Percentiles rank a stretch among this genome's conserved stretches.
phyloP scores from a whole-genome alignment of 2,329 filamentous ascomycete genomes.

The Calonectria pseudoturangicola region DNA sequence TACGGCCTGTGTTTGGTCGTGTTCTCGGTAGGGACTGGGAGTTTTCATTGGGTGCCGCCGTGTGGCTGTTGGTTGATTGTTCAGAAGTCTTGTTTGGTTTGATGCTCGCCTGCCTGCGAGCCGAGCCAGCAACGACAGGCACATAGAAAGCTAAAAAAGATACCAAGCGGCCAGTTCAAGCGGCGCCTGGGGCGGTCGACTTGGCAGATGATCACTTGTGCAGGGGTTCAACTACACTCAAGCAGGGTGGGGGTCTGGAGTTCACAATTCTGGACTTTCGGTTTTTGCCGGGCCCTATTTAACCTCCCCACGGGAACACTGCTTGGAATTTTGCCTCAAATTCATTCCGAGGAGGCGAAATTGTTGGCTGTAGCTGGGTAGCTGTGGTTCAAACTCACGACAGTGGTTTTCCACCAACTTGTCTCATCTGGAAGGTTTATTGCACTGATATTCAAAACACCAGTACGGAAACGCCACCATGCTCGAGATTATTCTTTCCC shows the following conservation, averaged over 20 bases:
- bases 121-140: neutral
- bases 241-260: slow-evolving; percentile 17
- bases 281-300: slow-evolving; percentile 6
- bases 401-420: neutral
- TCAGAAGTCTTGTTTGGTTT: neutral
- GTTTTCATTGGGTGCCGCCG: neutral
- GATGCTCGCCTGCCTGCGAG: too few species aligned
- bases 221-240: slow-evolving; percentile 1
- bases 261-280: slow-evolving; percentile 2
- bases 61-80: neutral
- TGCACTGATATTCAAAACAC: neutral
- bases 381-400: neutral
- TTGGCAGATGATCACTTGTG: slow-evolving; percentile 9
- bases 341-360: neutral
- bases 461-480: slow-evolving; percentile 9
- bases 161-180: slow-evolving; percentile 9
- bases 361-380: neutral
- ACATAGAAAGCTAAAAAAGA: neutral
- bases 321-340: neutral
- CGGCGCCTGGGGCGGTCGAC: neutral
- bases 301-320: slow-evolving; percentile 12
- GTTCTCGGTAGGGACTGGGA: neutral
- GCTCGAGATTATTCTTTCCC: neutral
- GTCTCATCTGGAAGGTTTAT: neutral
- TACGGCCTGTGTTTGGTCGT: too few species aligned